Evolutionary conservation across 2,329 filamentous ascomycete species (phyloP).

Genomic region (Fusarium brachygibbosum): DNA sequence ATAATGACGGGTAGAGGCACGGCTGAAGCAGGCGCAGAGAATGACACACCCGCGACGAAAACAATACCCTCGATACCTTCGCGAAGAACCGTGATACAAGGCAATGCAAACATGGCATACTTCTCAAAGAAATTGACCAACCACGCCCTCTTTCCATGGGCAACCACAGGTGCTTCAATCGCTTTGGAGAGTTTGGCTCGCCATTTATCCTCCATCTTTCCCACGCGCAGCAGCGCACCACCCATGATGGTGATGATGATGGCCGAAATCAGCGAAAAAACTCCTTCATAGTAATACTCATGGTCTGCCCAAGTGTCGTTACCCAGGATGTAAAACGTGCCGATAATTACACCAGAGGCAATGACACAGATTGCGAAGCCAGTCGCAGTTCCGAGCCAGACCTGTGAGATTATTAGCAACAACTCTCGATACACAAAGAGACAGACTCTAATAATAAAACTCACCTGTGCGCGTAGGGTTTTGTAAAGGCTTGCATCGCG

Average conservation of each 20-base stretch:
- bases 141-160: conserved; percentile 59
- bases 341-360: conserved; percentile 77
- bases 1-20: conserved; percentile 83
- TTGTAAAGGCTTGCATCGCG: conserved; percentile 74
- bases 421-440: not conserved
- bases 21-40: conserved; percentile 79
- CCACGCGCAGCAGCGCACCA: conserved; percentile 82
- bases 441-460: not conserved
- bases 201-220: conserved; percentile 90
- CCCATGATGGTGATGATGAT: conserved; percentile 88
- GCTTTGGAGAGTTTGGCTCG: conserved; percentile 80
- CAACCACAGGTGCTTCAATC: conserved; percentile 66
- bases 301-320: conserved; percentile 75
- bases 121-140: conserved; percentile 78
- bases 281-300: conserved; percentile 86
- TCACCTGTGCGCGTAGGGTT: conserved; percentile 74
- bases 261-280: conserved; percentile 81
- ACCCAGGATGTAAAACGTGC: conserved; percentile 77
- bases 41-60: conserved; percentile 88
- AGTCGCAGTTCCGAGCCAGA: conserved; percentile 67
- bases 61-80: conserved; percentile 90
- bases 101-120: conserved; percentile 88
- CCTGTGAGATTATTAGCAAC: conserved; percentile 52
- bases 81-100: conserved; percentile 86
- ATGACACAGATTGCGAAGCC: conserved; percentile 69